Conservation (phyloP, 805 yeast genomes). For the Kuraishia hungarica region DNA sequence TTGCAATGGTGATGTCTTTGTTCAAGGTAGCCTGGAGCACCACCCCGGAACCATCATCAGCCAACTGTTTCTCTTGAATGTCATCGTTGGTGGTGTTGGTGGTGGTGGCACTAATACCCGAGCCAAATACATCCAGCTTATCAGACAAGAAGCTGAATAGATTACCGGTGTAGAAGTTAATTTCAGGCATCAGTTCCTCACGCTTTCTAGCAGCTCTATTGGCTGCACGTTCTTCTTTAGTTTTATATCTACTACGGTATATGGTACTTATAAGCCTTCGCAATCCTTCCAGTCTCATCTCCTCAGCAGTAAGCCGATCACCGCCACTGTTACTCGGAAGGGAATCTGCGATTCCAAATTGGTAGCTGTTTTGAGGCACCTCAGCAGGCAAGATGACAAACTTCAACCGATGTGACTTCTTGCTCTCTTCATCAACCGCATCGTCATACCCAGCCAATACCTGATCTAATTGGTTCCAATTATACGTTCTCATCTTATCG, state of each 20-base stretch:
- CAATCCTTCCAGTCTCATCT: slow-evolving; percentile 86
- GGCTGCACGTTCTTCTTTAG: slow-evolving; percentile 30
- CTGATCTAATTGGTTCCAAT: slow-evolving; percentile 93
- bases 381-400: slow-evolving; percentile 80
- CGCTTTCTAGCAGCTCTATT: slow-evolving; percentile 19
- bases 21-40: slow-evolving; percentile 17
- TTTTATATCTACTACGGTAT: slow-evolving; percentile 44
- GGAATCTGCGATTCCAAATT: slow-evolving; percentile 27
- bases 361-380: slow-evolving; percentile 46
- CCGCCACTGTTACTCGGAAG: slow-evolving; percentile 23
- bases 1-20: slow-evolving; percentile 39
- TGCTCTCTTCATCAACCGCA: slow-evolving; percentile 44
- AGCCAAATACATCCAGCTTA: slow-evolving; percentile 30
- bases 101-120: slow-evolving; percentile 1
- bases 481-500: slow-evolving; percentile 44
- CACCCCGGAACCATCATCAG: slow-evolving; percentile 22
- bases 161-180: slow-evolving; percentile 82
- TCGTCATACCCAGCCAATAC: slow-evolving; percentile 88
- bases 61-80: slow-evolving; percentile 1
- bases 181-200: slow-evolving; percentile 59
- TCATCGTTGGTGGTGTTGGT: slow-evolving; percentile 7
- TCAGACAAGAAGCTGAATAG: slow-evolving; percentile 56
- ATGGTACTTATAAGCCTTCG: slow-evolving; percentile 56
- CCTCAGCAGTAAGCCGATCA: slow-evolving; percentile 72
- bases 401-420: slow-evolving; percentile 57